Evolutionary conservation across 768 basidiomycete species (phyloP), one percentile per base, ranked within the genome.

Genomic region (Exidia glandulosa): DNA sequence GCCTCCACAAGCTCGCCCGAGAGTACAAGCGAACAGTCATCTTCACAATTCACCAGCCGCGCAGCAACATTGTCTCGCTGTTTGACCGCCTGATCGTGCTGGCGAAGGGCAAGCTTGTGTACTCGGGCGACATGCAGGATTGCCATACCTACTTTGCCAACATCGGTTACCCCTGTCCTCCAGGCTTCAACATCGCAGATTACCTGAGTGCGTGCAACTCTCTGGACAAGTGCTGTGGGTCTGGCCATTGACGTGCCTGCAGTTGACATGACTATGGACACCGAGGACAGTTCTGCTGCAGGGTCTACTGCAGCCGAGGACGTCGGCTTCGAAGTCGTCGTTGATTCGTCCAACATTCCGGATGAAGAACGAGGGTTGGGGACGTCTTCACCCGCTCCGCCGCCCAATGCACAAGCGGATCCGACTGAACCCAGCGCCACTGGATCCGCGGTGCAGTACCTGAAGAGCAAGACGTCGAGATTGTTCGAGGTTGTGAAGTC

Each of bases 31-130:
- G 95, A 33, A 98, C 94, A 0, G 91, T 98, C 57, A 79, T 98
- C 60, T 96, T 98, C 75, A 98, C 95, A 0, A 98, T 99, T 60
- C 96, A 99, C 67, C 96, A 98, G 71, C 96, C 95, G 14, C 86
- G 95, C 57, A 94, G 91, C 70, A 97, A 97, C 72, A 98, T 99
- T 65, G 94, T 98, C 14, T 86, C 92, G 0, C 76, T 99, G 13
- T 98, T 99, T 65, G 95, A 99, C 69, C 87, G 94, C 62, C 79
- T 99, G 32, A 72, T 98, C 2, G 76, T 98, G 2, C 79, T 99
- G 19, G 90, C 90, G 0, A 79, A 82, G 57, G 96, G 96, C 2
- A 88, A 85, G 66, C 72, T 87, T 7, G 85, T 94, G 4, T 96
- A 94, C 72, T 87, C 88, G 2, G 93, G 94, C 13, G 86, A 85